A percentile compares a stretch with the other conserved stretches of the same genome.
Evolutionary conservation across 768 basidiomycete species (phyloP).

Genomic region (Saitozyma sp.): DNA sequence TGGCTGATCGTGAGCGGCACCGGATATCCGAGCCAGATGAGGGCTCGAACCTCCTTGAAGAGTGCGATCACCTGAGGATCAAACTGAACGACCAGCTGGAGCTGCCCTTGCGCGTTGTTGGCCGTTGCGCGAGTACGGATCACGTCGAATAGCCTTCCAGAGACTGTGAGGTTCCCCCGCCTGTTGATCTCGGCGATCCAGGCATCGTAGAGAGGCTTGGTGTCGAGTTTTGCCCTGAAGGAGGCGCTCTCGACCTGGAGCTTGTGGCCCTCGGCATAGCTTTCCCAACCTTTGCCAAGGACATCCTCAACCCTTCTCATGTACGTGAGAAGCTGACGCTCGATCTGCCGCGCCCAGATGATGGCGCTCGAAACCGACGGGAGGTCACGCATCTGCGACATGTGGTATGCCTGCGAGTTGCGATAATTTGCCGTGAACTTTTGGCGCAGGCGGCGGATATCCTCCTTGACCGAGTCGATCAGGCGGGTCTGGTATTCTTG

Average conservation of each 20-base stretch:
- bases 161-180: slow-evolving; percentile 61
- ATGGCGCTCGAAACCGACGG: slow-evolving; percentile 98
- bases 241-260: slow-evolving; percentile 86
- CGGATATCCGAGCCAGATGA: slow-evolving; percentile 93
- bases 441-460: slow-evolving; percentile 90
- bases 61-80: slow-evolving; percentile 91
- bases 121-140: slow-evolving; percentile 47
- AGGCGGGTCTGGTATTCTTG: slow-evolving; percentile 99
- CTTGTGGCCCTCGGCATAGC: slow-evolving; percentile 98
- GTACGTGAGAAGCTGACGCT: slow-evolving; percentile 89
- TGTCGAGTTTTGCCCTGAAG: slow-evolving; percentile 95
- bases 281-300: slow-evolving; percentile 94
- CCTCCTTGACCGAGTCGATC: slow-evolving; percentile 97
- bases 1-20: slow-evolving; percentile 93
- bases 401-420: slow-evolving; percentile 91
- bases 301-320: slow-evolving; percentile 99
- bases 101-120: slow-evolving; percentile 55
- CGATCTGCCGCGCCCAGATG: slow-evolving; percentile 99
- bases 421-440: slow-evolving; percentile 99
- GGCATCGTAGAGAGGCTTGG: slow-evolving; percentile 87
- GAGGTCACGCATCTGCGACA: slow-evolving; percentile 97
- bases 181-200: slow-evolving; percentile 95
- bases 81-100: slow-evolving; percentile 87
- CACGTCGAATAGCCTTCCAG: slow-evolving; percentile 90
- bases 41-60: slow-evolving; percentile 96